phyloP scores from a whole-genome alignment of 1,284 basidiomycete species.

The Trichosporon coremiiforme region DNA sequence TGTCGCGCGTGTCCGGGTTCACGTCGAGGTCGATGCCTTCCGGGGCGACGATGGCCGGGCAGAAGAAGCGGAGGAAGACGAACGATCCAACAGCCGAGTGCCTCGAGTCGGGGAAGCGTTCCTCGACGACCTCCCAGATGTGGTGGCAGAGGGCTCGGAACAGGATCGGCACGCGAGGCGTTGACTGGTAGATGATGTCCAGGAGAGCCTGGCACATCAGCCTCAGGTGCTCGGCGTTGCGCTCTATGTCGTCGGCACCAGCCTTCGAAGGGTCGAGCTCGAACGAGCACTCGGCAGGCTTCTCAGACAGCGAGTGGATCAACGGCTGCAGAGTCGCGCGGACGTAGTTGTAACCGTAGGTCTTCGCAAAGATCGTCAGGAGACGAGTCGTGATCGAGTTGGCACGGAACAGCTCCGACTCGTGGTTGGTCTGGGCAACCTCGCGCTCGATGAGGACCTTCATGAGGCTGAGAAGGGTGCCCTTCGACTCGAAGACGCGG shows the following conservation, averaged over 20 bases:
- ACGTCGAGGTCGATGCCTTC: slow-evolving; percentile 80
- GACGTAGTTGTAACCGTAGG: slow-evolving; percentile 86
- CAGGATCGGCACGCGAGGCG: slow-evolving; percentile 72
- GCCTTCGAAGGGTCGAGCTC: slow-evolving; percentile 73
- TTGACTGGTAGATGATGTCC: slow-evolving; percentile 71
- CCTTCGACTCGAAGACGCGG: slow-evolving; percentile 78
- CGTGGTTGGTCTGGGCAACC: slow-evolving; percentile 71
- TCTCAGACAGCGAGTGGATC: slow-evolving; percentile 69
- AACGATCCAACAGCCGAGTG: slow-evolving; percentile 87
- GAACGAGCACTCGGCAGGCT: slow-evolving; percentile 73
- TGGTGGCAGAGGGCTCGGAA: slow-evolving; percentile 84
- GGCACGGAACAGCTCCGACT: slow-evolving; percentile 76
- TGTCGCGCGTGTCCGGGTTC: slow-evolving; percentile 64
- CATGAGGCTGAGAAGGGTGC: slow-evolving; percentile 68
- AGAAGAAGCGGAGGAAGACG: slow-evolving; percentile 75
- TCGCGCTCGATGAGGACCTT: slow-evolving; percentile 84
- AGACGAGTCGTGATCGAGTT: slow-evolving; percentile 84
- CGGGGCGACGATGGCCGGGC: slow-evolving; percentile 80
- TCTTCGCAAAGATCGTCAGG: slow-evolving; percentile 77
- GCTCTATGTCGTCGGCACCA: slow-evolving; percentile 64
- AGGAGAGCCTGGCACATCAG: slow-evolving; percentile 75
- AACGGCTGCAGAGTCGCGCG: slow-evolving; percentile 74
- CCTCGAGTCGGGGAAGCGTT: slow-evolving; percentile 78
- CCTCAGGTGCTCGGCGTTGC: slow-evolving; percentile 73
- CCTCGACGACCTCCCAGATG: slow-evolving; percentile 76